phyloP scores from a whole-genome alignment of 257 asterid species.

The Solanum medicagineum region DNA sequence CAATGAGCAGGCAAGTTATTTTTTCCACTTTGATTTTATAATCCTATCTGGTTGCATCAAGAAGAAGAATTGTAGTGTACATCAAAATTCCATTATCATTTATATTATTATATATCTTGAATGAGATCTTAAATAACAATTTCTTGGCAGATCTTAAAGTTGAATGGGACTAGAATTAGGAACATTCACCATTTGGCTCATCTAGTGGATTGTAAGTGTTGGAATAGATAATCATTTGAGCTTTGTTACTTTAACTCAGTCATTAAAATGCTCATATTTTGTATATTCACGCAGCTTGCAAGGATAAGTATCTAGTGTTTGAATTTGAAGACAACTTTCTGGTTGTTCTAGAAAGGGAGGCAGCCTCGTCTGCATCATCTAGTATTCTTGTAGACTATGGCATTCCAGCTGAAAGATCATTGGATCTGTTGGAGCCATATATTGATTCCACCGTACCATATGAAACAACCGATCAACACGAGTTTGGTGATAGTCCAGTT shows the following conservation, averaged over 20 bases:
- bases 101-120: not conserved
- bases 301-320: constrained; percentile 62
- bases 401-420: constrained; percentile 76
- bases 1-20: constrained; percentile 72
- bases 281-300: constrained; percentile 25
- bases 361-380: constrained; percentile 54
- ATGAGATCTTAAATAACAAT: not conserved
- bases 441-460: constrained; percentile 18
- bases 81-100: not conserved
- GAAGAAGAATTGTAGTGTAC: not conserved
- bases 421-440: constrained; percentile 59
- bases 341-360: constrained; percentile 79
- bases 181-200: constrained; percentile 93
- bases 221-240: not conserved
- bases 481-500: constrained; percentile 53
- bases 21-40: not conserved
- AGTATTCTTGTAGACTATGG: constrained; percentile 76
- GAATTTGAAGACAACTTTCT: constrained; percentile 81
- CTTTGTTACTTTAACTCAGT: not conserved
- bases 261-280: not conserved
- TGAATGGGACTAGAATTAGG: constrained; percentile 65
- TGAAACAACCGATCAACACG: constrained; percentile 18
- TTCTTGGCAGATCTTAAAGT: constrained; percentile 61
- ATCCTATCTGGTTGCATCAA: not conserved
- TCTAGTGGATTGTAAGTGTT: constrained; percentile 72